A percentile compares a stretch with the other conserved stretches of the same genome.
Evolutionary conservation across 2,329 filamentous ascomycete species (phyloP).

Genomic region (Diaporthe nobilis): DNA sequence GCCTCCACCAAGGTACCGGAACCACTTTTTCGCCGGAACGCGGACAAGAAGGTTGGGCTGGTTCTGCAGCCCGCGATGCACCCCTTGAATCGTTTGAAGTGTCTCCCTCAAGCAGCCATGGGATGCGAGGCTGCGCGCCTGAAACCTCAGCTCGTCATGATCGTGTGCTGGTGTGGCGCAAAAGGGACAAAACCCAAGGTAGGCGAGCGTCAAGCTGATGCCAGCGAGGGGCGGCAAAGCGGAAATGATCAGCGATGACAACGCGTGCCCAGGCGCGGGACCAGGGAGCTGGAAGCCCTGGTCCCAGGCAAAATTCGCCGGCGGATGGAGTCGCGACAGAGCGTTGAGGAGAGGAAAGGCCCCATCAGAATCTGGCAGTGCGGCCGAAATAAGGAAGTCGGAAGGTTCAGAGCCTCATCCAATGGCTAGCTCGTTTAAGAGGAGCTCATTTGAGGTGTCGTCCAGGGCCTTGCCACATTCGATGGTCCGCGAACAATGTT

Average conservation of each 20-base stretch:
- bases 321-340: conserved; percentile 6
- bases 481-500: conserved; percentile 7
- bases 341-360: neutral
- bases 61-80: conserved; percentile 16
- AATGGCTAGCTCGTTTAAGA: conserved; percentile 26
- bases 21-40: conserved; percentile 25
- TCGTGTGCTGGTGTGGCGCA: neutral
- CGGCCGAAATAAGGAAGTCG: conserved; percentile 23
- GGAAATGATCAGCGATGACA: conserved; percentile 25
- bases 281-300: neutral
- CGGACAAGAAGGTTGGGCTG: conserved; percentile 8
- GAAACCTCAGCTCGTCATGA: conserved; percentile 26
- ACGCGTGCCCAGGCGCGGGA: conserved; percentile 23
- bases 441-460: conserved; percentile 21
- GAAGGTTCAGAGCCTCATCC: conserved; percentile 15
- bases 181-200: neutral
- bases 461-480: conserved; percentile 15
- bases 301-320: neutral
- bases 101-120: neutral
- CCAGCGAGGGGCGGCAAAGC: neutral
- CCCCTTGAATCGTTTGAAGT: conserved; percentile 14
- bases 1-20: conserved; percentile 7
- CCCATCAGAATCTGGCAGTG: conserved; percentile 25
- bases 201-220: conserved; percentile 18
- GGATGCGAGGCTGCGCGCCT: conserved; percentile 6